Base-by-base conservation (phyloP, 805 yeast species). In the Brettanomyces bruxellensis region DNA sequence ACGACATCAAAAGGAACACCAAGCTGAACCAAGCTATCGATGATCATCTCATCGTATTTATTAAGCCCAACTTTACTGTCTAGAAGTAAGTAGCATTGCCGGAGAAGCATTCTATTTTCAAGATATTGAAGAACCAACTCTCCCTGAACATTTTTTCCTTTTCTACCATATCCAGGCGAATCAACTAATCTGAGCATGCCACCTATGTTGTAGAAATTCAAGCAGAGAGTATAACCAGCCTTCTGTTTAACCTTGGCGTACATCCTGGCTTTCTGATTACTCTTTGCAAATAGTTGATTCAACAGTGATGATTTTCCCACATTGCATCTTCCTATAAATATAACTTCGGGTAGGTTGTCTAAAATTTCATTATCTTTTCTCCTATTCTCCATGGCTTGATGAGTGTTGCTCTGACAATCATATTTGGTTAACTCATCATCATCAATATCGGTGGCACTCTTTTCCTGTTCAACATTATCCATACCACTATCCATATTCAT, bases 101-200 rank as follows among this genome's bases (percentile, higher is more conserved):
- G 66, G 23, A 89, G 65, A 32, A 71, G 75, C 46, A 68, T 61
- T 43, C 93, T 66, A 23, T 72, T 66, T 25, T 66, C 64, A 6
- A 90, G 61, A 56, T 87, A 89, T 34, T 79, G 76, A 55, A 79
- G 57, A 1, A 84, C 83, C 28, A 81, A 71, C 38, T 75, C 66
- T 2, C 96, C 97, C 59, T 90, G 96, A 52, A 69, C 65, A 7
- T 56, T 58, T 13, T 72, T 73, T 14, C 95, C 89, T 50, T 73
- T 78, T 37, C 65, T 72, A 2, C 98, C 98, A 60, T 90, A 90
- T 0, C 98, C 98, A 1, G 98, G 98, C 24, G 88, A 75, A 59
- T 90, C 98, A 2, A 88, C 76, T 3, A 90, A 55, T 49, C 87
- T 68, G 40, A 90, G 67, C 46, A 72, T 67, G 43, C 76, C 75